phyloP scores from a whole-genome alignment of 768 basidiomycete genomes.

The Phlebiopsis flavidoalba region DNA sequence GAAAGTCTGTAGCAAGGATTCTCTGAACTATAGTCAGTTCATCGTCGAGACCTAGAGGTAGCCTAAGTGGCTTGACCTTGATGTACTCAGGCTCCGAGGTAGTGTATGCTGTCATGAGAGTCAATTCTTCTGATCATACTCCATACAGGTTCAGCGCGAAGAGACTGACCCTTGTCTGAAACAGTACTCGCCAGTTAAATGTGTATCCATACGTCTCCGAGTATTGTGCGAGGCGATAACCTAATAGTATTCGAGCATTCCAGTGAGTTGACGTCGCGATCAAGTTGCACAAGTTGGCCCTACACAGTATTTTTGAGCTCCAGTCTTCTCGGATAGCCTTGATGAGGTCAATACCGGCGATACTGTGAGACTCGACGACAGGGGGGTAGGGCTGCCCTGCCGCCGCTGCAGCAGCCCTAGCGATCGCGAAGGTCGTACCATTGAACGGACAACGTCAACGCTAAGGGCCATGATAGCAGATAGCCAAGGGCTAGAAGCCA shows the following conservation, averaged over 20 bases:
- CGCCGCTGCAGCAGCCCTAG: constrained; percentile 6
- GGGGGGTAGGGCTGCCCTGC: constrained; percentile 14
- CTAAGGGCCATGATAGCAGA: constrained; percentile 15
- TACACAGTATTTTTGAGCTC: neutral
- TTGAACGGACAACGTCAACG: constrained; percentile 9
- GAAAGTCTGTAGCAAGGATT: constrained; percentile 41
- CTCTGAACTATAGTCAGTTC: constrained; percentile 21
- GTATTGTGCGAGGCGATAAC: constrained; percentile 1
- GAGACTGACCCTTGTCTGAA: constrained; percentile 30
- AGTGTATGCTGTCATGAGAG: constrained; percentile 32
- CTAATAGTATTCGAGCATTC: neutral
- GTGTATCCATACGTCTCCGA: constrained; percentile 13
- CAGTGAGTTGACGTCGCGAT: too few species aligned
- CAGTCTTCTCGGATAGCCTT: neutral
- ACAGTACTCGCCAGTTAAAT: constrained; percentile 27
- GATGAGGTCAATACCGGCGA: constrained; percentile 16
- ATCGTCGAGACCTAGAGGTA: too few species aligned
- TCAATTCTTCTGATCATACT: too few species aligned
- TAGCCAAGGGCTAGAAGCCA: constrained; percentile 13
- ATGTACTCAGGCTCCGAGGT: constrained; percentile 46
- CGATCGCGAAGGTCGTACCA: constrained; percentile 9
- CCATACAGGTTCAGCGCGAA: neutral
- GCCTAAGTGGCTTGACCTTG: constrained; percentile 24
- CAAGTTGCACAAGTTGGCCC: too few species aligned
- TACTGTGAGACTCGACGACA: constrained; percentile 7